phyloP scores from a whole-genome alignment of 148 eudicot genomes.

The Fagopyrum homotropicum region DNA sequence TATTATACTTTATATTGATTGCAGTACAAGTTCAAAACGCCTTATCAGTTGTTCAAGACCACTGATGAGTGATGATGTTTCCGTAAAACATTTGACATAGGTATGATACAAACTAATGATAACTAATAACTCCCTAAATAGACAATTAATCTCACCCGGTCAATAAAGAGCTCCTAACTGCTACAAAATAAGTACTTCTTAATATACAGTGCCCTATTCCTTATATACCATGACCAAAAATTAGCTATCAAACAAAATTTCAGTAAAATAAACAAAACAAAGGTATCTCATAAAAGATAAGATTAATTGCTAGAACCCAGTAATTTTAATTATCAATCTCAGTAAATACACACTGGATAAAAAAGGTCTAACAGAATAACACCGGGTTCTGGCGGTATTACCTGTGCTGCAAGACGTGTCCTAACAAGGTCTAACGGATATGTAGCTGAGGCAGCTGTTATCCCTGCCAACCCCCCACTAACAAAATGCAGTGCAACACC shows the following conservation, averaged over 20 bases:
- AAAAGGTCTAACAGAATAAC: neutral
- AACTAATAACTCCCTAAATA: neutral
- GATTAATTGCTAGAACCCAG: neutral
- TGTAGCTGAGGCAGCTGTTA: conserved; percentile 69
- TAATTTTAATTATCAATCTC: neutral
- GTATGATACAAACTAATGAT: neutral
- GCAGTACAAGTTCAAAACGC: neutral
- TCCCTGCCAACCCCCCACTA: conserved; percentile 81
- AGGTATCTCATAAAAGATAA: neutral
- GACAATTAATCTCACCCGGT: neutral
- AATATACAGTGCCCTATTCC: neutral
- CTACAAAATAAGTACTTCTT: neutral
- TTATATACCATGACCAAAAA: neutral
- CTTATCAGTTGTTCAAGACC: neutral
- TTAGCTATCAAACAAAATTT: neutral
- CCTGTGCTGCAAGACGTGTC: conserved; percentile 74
- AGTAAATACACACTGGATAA: neutral
- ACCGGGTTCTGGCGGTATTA: conserved; percentile 7
- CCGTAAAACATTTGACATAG: neutral
- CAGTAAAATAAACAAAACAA: neutral
- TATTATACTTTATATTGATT: neutral
- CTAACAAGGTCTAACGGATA: conserved; percentile 68
- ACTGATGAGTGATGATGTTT: neutral
- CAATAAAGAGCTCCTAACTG: neutral
- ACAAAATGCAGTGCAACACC: conserved; percentile 52